Evolutionary conservation across 176 grass and related monocot genomes (phyloP), one percentile per base, ranked within the genome.

Genomic region (Oryza meyeriana): DNA sequence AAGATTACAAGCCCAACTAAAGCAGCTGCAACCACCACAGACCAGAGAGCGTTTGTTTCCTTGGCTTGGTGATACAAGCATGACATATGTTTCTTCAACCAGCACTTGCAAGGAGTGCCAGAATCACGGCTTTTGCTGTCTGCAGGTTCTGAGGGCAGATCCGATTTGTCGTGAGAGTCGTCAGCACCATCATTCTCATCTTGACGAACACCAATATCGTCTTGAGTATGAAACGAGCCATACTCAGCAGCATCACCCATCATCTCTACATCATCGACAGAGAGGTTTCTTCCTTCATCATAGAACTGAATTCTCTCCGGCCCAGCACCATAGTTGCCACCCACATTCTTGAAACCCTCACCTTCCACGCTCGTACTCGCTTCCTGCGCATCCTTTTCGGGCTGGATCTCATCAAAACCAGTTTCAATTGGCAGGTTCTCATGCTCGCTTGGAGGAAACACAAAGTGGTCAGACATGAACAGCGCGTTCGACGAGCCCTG

Each of bases 1-100:
- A 99, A 79, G 72, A 99, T 88, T 5, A 96, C 91, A 82, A 99
- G 76, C 26, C 97, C 97, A 58, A 99, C 87, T 12, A 99, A 41
- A 27, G 93, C 91, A 62, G 93, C 85, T 52, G 87, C 87, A 48
- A 99, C 91, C 40, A 94, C 85, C n/a, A 92, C 91, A 65, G 89
- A 85, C 97, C 97, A 99, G 78, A 95, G 85, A 77, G 89, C 57
- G 61, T 89, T 94, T 9, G 91, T 87, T 35, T 90, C 97, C 50
- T 92, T 99, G 1, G 88, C 93, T 27, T 96, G 97, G 68, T 66
- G 82, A 85, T 94, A 99, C 44, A 96, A 36, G 66, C 91, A 96
- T 61, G 76, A 72, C 72, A 84, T 90, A 79, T 83, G 89, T 82
- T 86, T 93, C 79, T 93, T 98, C 76, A 90, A 77, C 92, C 95